A percentile compares a stretch with the other conserved stretches of the same genome.
These are phyloP conservation scores for Euphrasia confusa DNA, from an alignment of 257 asterid genomes.

Conservation along the genomic window DNA sequence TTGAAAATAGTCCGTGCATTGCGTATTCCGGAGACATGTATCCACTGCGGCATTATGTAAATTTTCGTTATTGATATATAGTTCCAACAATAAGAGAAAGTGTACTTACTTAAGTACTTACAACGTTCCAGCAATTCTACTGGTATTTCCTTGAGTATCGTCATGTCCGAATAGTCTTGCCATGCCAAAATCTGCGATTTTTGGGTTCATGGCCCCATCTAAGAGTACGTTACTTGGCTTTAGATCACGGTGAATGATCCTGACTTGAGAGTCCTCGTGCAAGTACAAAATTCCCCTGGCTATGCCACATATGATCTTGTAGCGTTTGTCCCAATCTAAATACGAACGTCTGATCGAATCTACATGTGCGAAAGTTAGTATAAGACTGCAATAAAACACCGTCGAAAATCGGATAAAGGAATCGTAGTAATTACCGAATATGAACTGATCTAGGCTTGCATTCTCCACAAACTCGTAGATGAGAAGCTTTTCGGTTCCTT, in stretches of 20 bases:
- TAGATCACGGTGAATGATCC: constrained; percentile 37
- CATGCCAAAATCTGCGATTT: constrained; percentile 48
- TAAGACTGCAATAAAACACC: too few species aligned
- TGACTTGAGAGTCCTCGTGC: constrained; percentile 36
- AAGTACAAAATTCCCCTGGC: constrained; percentile 26
- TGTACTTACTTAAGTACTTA: too few species aligned
- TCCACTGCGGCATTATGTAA: constrained; percentile 30
- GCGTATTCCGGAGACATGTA: constrained; percentile 50
- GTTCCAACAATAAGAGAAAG: neutral
- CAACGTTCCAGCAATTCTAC: constrained; percentile 39
- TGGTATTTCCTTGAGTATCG: constrained; percentile 37
- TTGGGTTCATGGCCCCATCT: constrained; percentile 34
- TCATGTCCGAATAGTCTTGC: constrained; percentile 33
- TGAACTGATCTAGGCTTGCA: constrained; percentile 30
- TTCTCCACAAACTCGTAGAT: constrained; percentile 31
- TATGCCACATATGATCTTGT: constrained; percentile 34
- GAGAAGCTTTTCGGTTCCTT: constrained; percentile 30
- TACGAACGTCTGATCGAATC: constrained; percentile 5
- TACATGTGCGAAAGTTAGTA: neutral
- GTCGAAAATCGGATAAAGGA: neutral
- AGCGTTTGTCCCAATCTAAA: constrained; percentile 34
- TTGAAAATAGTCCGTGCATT: constrained; percentile 20
- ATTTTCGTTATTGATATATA: too few species aligned
- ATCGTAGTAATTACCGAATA: constrained; percentile 28
- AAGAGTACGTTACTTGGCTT: constrained; percentile 36